Evolutionary conservation across 768 basidiomycete species (phyloP), one percentile per base, ranked within the genome.

Genomic region (Tulasnella sp.): DNA sequence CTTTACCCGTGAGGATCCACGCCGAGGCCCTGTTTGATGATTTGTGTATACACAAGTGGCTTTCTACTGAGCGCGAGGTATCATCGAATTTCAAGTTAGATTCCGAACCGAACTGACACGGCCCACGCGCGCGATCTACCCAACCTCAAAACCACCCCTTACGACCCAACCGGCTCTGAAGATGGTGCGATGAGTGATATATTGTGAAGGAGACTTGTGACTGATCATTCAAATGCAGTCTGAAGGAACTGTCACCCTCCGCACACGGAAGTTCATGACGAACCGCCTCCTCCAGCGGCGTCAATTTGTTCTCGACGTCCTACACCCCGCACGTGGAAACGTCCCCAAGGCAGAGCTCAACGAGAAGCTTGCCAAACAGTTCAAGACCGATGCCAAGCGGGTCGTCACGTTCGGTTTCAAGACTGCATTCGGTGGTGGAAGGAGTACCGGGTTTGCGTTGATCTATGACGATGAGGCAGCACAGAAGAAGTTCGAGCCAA

Each of bases 191-290:
- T 38, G 7, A 38, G 5, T 38, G 34, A 38, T 38, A 38, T 38
- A 15, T 38, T 5, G 34, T 38, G 34, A 38, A 38, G 34, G 34
- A 38, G 7, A 15, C 34, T 15, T 38, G 34, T 38, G 7, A 38
- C 15, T 38, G 34, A 38, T 38, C n/a, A n/a, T n/a, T 7, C 15
- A 38, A 38, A 38, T 38, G 34, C 27, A 64, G 64, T 77, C 73
- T 72, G 78, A 82, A 73, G 81, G 89, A 73, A 85, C 94, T 62
- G 80, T 99, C 67, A 99, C 96, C 66, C 80, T 99, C 72, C 90
- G 96, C 69, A 96, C 96, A 58, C 88, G 94, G 74, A 97, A 99
- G 80, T 98, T 98, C 79, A 88, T 97, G 75, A 96, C 94, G 71
- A 99, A 99, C 82, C 91, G 93, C 63, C 87, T 99, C 65, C 78